phyloP scores from a whole-genome alignment of 495 filamentous ascomycete species.

The Niebla homalea region DNA sequence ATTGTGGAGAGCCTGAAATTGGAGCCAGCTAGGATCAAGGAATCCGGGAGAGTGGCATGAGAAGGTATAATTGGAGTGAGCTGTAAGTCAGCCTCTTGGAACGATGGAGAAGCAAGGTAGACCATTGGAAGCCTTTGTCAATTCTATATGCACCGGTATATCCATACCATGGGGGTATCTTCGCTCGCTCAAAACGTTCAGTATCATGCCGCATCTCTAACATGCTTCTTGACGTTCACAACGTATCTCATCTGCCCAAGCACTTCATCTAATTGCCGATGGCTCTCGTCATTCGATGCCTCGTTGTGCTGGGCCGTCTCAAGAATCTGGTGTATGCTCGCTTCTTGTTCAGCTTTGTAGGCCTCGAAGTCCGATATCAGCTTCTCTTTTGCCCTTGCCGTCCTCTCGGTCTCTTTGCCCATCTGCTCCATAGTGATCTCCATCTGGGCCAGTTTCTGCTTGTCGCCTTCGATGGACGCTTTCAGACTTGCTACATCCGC shows the following conservation, averaged over 20 bases:
- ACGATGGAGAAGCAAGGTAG: background rate
- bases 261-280: constrained; percentile 48
- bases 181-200: background rate
- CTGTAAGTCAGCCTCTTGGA: no score
- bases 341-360: constrained; percentile 53
- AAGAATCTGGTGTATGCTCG: constrained; percentile 42
- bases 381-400: constrained; percentile 45
- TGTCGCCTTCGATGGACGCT: constrained; percentile 28
- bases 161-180: constrained; percentile 3
- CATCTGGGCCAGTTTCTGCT: constrained; percentile 46
- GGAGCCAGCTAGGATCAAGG: no score
- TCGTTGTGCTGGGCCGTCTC: constrained; percentile 40
- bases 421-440: constrained; percentile 57
- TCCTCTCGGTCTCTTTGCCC: constrained; percentile 47
- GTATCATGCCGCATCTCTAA: constrained; percentile 31
- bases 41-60: no score
- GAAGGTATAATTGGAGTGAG: no score
- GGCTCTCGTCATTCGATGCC: constrained; percentile 36
- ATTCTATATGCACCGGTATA: constrained; percentile 5
- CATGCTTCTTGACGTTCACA: constrained; percentile 46
- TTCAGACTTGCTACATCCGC: constrained; percentile 32
- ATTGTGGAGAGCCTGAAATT: no score
- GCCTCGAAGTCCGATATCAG: constrained; percentile 41
- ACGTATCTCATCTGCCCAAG: constrained; percentile 57
- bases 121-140: constrained; percentile 1